Evolutionary conservation across 306 rosid genomes (phyloP).

Genomic region (Canavalia ensiformis): DNA sequence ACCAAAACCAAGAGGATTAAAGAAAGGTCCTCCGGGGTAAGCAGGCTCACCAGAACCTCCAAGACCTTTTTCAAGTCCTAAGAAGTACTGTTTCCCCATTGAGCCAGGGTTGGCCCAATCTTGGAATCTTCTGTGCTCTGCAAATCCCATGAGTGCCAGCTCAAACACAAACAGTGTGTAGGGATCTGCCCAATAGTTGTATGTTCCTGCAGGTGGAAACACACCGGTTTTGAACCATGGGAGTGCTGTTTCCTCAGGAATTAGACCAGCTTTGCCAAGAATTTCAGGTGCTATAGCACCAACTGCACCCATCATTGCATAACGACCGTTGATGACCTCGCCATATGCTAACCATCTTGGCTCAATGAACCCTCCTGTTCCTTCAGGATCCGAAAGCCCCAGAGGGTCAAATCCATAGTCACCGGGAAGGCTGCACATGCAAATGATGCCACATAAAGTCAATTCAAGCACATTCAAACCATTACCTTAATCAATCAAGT

Average conservation of each 20-base stretch:
- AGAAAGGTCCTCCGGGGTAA: conserved; percentile 94
- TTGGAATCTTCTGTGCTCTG: conserved; percentile 92
- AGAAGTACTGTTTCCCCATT: conserved; percentile 86
- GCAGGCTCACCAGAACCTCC: conserved; percentile 90
- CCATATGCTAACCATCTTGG: conserved; percentile 97
- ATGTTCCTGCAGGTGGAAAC: conserved; percentile 92
- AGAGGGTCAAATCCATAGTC: conserved; percentile 95
- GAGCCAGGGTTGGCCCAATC: conserved; percentile 92
- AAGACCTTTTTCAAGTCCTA: conserved; percentile 80
- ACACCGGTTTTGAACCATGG: conserved; percentile 98
- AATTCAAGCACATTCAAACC: conserved; percentile 1
- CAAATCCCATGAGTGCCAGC: conserved; percentile 92
- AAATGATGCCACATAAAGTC: conserved; percentile 36
- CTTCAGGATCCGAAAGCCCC: conserved; percentile 98
- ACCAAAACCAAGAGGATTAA: conserved; percentile 94
- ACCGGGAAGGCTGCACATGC: conserved; percentile 79
- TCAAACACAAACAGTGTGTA: conserved; percentile 87
- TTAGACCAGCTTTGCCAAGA: conserved; percentile 74
- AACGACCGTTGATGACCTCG: conserved; percentile 88
- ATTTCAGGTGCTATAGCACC: conserved; percentile 95
- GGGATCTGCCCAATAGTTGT: conserved; percentile 91
- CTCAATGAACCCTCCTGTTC: conserved; percentile 96
- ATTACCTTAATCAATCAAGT: not conserved
- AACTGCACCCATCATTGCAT: conserved; percentile 83
- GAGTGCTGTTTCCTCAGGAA: conserved; percentile 91